These are phyloP conservation scores for Linum usitatissimum DNA, from an alignment of 345 rosid genomes.

Conservation along the genomic window DNA sequence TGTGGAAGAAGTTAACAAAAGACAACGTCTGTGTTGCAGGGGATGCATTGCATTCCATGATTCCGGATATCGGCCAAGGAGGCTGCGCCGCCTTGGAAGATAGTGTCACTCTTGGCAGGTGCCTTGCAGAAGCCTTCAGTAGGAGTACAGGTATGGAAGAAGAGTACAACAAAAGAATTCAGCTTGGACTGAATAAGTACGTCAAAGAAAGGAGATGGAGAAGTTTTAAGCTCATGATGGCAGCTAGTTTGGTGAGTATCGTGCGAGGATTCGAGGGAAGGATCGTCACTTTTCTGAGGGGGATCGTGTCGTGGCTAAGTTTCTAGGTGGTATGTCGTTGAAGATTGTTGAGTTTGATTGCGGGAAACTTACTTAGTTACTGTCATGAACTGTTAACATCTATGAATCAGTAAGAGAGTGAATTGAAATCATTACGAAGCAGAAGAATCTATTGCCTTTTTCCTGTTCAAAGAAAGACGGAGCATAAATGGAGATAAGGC, in stretches of 20 bases:
- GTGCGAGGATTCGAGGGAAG: background rate
- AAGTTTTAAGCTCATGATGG: background rate
- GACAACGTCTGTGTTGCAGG: constrained; percentile 3
- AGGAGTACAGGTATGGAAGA: background rate
- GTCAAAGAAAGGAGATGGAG: background rate
- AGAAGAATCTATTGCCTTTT: no score
- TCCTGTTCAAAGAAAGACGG: no score
- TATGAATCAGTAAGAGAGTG: no score
- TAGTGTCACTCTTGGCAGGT: background rate
- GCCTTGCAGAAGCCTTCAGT: background rate
- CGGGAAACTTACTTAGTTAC: background rate
- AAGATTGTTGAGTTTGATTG: background rate
- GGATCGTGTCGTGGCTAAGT: background rate
- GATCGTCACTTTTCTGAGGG: background rate
- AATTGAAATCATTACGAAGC: no score
- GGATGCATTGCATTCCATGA: constrained; percentile 4
- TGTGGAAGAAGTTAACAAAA: background rate
- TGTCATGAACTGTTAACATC: no score
- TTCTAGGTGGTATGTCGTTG: background rate
- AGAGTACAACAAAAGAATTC: background rate
- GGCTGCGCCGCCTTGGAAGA: constrained; percentile 5
- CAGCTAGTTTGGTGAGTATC: background rate
- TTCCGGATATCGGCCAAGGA: constrained; percentile 1
- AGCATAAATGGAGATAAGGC: no score
- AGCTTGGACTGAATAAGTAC: background rate